Evolutionary conservation across 2,329 filamentous ascomycete species (phyloP).

Genomic region (Stagonosporopsis cucurbitacearum): DNA sequence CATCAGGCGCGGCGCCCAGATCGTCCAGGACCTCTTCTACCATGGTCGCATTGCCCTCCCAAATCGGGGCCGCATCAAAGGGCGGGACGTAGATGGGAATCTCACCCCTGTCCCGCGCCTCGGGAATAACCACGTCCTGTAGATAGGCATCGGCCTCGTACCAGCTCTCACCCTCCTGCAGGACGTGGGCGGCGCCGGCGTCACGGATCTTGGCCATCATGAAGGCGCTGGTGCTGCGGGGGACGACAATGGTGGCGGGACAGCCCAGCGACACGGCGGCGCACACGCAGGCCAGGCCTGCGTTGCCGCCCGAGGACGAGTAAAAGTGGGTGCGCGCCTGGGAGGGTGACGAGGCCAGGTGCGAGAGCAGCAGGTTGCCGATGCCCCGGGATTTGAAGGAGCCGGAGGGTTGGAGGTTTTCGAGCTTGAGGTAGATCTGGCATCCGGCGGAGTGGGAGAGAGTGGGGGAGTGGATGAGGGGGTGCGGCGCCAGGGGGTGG

Average conservation of each 20-base stretch:
- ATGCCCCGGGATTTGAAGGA: constrained; percentile 82
- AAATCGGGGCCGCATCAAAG: constrained; percentile 69
- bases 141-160: constrained; percentile 71
- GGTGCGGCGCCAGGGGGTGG: constrained; percentile 67
- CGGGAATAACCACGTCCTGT: constrained; percentile 59
- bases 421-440: constrained; percentile 80
- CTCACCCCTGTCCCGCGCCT: constrained; percentile 19
- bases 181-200: constrained; percentile 68
- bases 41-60: constrained; percentile 67
- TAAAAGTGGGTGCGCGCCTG: constrained; percentile 68
- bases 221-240: constrained; percentile 64
- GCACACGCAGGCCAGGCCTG: constrained; percentile 77
- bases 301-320: constrained; percentile 78
- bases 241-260: constrained; percentile 75
- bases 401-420: constrained; percentile 79
- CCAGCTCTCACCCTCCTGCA: constrained; percentile 71
- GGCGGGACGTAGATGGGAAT: constrained; percentile 66
- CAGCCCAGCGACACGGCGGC: constrained; percentile 68
- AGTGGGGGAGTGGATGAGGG: constrained; percentile 67
- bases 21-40: constrained; percentile 56
- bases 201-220: constrained; percentile 73
- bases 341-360: constrained; percentile 32
- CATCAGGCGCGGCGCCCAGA: constrained; percentile 61
- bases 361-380: constrained; percentile 68
- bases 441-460: constrained; percentile 73